A percentile compares a stretch with the other conserved stretches of the same genome.
These are phyloP conservation scores for Phtheirospermum japonicum DNA, from an alignment of 257 asterid species.

Conservation along the genomic window DNA sequence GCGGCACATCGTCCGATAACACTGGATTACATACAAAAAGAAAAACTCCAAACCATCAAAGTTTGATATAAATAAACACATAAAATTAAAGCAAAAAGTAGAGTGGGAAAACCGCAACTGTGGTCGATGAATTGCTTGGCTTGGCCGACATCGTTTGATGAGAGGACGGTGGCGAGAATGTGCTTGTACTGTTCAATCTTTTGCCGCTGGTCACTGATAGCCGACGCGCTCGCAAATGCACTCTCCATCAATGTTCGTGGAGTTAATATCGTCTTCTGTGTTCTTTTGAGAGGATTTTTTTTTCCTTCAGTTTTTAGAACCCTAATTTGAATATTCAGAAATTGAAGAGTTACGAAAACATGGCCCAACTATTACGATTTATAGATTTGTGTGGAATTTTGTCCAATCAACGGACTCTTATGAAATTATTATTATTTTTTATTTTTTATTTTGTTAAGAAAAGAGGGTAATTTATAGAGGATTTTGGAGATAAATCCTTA, in stretches of 20 bases:
- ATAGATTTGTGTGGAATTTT: too few relatives aligned
- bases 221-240: constrained; percentile 89
- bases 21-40: constrained; percentile 40
- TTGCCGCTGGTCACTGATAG: constrained; percentile 89
- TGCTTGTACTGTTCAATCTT: constrained; percentile 93
- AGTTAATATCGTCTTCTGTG: background rate
- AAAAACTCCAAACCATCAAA: background rate
- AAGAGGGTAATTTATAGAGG: too few relatives aligned
- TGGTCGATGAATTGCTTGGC: constrained; percentile 84
- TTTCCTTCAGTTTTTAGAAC: background rate
- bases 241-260: constrained; percentile 52
- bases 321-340: background rate
- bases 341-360: background rate
- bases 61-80: background rate
- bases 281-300: background rate
- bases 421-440: too few relatives aligned
- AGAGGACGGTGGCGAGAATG: constrained; percentile 76
- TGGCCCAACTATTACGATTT: too few relatives aligned
- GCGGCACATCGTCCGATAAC: constrained; percentile 86
- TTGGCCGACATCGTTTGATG: constrained; percentile 65
- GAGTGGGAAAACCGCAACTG: constrained; percentile 42
- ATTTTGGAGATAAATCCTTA: too few relatives aligned
- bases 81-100: background rate
- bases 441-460: too few relatives aligned
- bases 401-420: too few relatives aligned